Percentiles rank a stretch among this genome's conserved stretches.
These are phyloP conservation scores for Cytospora piceae DNA, from an alignment of 2,329 filamentous ascomycete genomes.

Conservation along the genomic window DNA sequence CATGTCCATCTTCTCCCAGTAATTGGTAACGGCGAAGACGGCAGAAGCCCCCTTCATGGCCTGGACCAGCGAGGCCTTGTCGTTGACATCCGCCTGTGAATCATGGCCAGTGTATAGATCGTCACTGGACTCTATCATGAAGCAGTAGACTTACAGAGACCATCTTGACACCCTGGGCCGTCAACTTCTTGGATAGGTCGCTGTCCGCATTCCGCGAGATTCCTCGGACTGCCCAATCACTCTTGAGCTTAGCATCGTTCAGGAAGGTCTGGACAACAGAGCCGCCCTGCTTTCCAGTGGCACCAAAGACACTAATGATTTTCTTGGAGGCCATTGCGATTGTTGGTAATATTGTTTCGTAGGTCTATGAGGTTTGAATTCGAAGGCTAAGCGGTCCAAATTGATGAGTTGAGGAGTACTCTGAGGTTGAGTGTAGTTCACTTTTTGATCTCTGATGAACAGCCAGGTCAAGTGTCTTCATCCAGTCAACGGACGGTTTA, in stretches of 20 bases:
- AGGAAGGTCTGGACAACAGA: constrained; percentile 52
- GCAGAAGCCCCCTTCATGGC: constrained; percentile 51
- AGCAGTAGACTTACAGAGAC: constrained; percentile 42
- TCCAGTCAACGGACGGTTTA: too few relatives aligned
- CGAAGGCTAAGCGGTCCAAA: not conserved
- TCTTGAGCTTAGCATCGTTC: constrained; percentile 45
- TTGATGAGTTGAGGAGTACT: too few relatives aligned
- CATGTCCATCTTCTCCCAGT: constrained; percentile 49
- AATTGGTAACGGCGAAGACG: constrained; percentile 59
- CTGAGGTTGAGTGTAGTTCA: too few relatives aligned
- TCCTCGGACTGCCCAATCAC: constrained; percentile 56
- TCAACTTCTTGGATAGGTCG: constrained; percentile 48
- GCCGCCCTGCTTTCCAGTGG: constrained; percentile 64
- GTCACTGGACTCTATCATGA: not conserved
- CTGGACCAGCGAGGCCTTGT: constrained; percentile 47
- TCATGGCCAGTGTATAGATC: not conserved
- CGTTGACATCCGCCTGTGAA: constrained; percentile 52
- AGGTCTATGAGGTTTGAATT: not conserved
- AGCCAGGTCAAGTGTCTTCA: too few relatives aligned
- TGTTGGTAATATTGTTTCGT: not conserved
- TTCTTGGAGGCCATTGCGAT: constrained; percentile 37
- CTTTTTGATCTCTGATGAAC: too few relatives aligned
- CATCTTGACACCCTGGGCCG: constrained; percentile 53
- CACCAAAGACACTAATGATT: constrained; percentile 60
- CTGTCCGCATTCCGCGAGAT: constrained; percentile 56